These are phyloP conservation scores for Polychytrium aggregatum DNA, from an alignment of 192 early-diverging fungal species.

Conservation along the genomic window DNA sequence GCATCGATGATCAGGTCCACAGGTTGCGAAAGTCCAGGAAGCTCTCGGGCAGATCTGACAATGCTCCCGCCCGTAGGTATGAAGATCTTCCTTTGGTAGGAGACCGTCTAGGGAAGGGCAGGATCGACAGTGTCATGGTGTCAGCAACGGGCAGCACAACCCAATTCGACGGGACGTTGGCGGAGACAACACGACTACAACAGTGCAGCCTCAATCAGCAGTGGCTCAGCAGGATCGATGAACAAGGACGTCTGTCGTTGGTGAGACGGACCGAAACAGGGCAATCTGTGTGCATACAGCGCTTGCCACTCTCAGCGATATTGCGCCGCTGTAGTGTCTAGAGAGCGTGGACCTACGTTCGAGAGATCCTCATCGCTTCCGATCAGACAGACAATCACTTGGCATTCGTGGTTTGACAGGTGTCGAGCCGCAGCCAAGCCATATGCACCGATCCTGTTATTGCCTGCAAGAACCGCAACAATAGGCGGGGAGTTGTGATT, in stretches of 20 bases:
- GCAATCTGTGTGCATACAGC: too few relatives aligned
- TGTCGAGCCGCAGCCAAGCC: constrained; percentile 63
- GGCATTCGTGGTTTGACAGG: constrained; percentile 66
- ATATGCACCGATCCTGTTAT: constrained; percentile 62
- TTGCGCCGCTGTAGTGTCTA: too few relatives aligned
- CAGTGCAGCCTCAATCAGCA: too few relatives aligned
- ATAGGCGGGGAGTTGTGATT: constrained; percentile 65
- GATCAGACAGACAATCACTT: constrained; percentile 41
- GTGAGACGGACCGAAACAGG: too few relatives aligned
- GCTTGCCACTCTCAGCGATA: too few relatives aligned
- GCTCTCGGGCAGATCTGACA: constrained; percentile 28
- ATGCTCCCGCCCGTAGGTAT: constrained; percentile 40
- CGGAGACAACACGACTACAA: too few relatives aligned
- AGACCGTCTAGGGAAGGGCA: constrained; percentile 13
- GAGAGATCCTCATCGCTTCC: constrained; percentile 27
- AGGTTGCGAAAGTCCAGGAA: constrained; percentile 32
- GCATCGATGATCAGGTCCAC: constrained; percentile 66
- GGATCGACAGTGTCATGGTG: not conserved
- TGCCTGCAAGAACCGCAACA: constrained; percentile 63
- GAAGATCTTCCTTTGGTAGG: constrained; percentile 29
- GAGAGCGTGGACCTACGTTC: constrained; percentile 6
- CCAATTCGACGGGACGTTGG: too few relatives aligned
- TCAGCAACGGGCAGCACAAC: too few relatives aligned
- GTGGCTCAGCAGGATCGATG: too few relatives aligned
- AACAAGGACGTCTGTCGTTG: too few relatives aligned